Evolutionary conservation across 805 yeast species (phyloP), one percentile per base, ranked within the genome.

Genomic region (Wickerhamomyces chambardii): DNA sequence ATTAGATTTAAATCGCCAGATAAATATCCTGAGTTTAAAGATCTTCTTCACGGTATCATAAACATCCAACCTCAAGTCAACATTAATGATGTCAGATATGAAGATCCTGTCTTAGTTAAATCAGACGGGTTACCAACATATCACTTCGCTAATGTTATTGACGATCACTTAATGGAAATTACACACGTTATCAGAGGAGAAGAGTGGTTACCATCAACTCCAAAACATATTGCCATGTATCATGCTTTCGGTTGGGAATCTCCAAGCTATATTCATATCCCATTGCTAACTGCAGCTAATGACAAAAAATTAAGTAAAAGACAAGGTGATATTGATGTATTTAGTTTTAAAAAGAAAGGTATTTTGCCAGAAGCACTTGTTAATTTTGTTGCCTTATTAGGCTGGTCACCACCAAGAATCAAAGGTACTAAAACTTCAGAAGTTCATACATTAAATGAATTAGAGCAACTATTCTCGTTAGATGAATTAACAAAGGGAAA

Each of bases 101-200:
- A 92, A 50, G 98, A 92, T 53, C 86, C 86, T 21, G 84, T 92
- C 10, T 61, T 92, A 19, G 55, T 92, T 51, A 92, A 92, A 58
- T 83, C 95, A n/a, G 97, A 92, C 55, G 89, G 90, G 0, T 62
- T 85, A 40, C 99, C 99, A 18, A 92, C 99, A 0, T 92, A 92
- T 48, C 99, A 92, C 58, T 79, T 92, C 50, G 98, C 98, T 14
- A 90, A 85, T 50, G 95, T 92, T 6, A 74, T 92, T 4, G 99
- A 92, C 53, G 99, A 92, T 53, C 94, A 89, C 54, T 60, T 84
- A 32, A 92, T 92, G 98, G 57, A 75, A 31, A 83, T 92, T 30
- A 84, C 96, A 0, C 97, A 92, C 57, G 98, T 92, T 8, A 77
- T 92, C 5, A 68, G 99, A 45, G 99, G 99, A 25, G 98, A 92